phyloP scores from a whole-genome alignment of 768 basidiomycete genomes.

The Mycena indigotica region DNA sequence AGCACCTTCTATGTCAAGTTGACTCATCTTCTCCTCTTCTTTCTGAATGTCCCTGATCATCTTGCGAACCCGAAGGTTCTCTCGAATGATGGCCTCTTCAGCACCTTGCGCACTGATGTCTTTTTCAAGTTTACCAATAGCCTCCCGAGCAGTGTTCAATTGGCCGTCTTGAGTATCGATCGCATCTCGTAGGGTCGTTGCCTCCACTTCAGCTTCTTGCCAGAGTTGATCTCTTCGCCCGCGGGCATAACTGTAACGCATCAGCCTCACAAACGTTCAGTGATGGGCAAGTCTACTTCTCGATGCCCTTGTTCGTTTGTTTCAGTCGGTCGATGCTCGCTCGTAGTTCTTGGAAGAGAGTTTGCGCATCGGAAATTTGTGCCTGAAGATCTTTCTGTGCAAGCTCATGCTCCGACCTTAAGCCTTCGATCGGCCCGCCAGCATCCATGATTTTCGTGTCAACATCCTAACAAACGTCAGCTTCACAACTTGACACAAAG shows the following conservation, averaged over 20 bases:
- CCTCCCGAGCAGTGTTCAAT: constrained; percentile 42
- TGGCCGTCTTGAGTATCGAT: constrained; percentile 38
- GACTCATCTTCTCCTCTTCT: constrained; percentile 71
- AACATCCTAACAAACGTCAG: constrained; percentile 49
- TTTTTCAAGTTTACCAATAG: constrained; percentile 64
- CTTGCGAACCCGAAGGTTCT: constrained; percentile 80
- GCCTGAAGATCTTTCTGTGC: constrained; percentile 51
- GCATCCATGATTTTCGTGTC: constrained; percentile 63
- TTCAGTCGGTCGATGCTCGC: constrained; percentile 63
- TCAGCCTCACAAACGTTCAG: background rate
- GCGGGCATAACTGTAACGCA: constrained; percentile 63
- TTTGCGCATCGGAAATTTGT: constrained; percentile 55
- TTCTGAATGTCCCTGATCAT: constrained; percentile 65
- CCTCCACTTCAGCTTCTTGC: constrained; percentile 57
- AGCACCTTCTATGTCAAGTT: constrained; percentile 82
- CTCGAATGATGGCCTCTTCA: constrained; percentile 68
- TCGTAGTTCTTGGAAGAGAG: constrained; percentile 63
- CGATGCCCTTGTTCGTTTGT: constrained; percentile 61
- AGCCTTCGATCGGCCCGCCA: constrained; percentile 62
- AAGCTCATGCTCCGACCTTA: constrained; percentile 58
- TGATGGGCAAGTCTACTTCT: constrained; percentile 50
- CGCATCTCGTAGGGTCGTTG: constrained; percentile 46
- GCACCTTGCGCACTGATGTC: constrained; percentile 80
- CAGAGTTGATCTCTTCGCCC: constrained; percentile 64
- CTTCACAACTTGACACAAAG: constrained; percentile 4